Conservation (phyloP, 164 flowering plant genomes). For the Paratinospora sagittata region DNA sequence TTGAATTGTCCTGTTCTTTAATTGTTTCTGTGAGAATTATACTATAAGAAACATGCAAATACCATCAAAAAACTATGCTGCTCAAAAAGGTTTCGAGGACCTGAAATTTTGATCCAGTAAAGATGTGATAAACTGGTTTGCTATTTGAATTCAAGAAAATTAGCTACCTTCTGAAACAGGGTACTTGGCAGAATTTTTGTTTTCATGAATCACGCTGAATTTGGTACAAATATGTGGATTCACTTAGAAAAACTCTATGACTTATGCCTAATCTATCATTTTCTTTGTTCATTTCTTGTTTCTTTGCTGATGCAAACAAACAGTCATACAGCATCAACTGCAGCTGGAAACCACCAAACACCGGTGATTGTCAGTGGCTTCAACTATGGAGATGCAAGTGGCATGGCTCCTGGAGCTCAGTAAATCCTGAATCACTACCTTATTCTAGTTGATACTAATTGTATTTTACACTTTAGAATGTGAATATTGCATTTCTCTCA, state of each 20-base stretch:
- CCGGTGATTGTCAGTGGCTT: constrained; percentile 40
- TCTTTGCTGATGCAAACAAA: neutral
- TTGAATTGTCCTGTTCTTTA: too few relatives aligned
- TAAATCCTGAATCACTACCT: constrained; percentile 13
- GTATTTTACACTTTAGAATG: neutral
- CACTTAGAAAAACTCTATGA: too few relatives aligned
- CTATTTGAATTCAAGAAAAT: neutral
- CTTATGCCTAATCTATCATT: too few relatives aligned
- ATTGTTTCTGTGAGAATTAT: too few relatives aligned
- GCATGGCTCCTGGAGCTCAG: constrained; percentile 72
- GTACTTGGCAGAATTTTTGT: neutral
- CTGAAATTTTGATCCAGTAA: too few relatives aligned
- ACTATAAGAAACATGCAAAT: too few relatives aligned
- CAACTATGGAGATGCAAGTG: constrained; percentile 57
- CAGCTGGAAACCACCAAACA: constrained; percentile 42
- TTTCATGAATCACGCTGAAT: neutral
- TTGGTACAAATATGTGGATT: too few relatives aligned
- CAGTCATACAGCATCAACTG: constrained; percentile 62
- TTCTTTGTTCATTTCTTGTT: neutral
- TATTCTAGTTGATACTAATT: neutral
- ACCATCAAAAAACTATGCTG: too few relatives aligned
- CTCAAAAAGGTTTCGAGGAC: too few relatives aligned
- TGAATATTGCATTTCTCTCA: neutral
- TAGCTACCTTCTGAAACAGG: neutral
- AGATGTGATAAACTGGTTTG: neutral